phyloP scores from a whole-genome alignment of 768 basidiomycete species.

The Rhodotorula diobovata region DNA sequence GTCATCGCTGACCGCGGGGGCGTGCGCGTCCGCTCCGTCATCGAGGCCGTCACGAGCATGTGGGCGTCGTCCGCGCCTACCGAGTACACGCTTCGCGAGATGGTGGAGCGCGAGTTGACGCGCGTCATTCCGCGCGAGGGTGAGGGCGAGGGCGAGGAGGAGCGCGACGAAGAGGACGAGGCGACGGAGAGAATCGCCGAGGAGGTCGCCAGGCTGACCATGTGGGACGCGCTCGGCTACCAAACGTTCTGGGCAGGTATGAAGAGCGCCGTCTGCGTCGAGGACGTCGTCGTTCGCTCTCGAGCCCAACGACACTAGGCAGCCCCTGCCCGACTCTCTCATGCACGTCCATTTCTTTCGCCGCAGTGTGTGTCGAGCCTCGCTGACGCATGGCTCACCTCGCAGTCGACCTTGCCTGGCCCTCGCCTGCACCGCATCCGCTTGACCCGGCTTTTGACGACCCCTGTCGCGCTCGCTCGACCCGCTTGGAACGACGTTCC shows the following conservation, averaged over 20 bases:
- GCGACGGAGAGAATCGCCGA: background rate
- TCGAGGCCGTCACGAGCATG: background rate
- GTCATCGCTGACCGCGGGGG: background rate
- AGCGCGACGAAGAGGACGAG: background rate
- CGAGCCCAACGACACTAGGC: background rate
- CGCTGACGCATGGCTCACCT: too few relatives aligned
- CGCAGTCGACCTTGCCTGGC: too few relatives aligned
- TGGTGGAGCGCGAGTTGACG: background rate
- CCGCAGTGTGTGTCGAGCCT: too few relatives aligned
- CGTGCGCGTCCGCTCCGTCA: background rate
- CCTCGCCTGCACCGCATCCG: too few relatives aligned
- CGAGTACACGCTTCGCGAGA: background rate
- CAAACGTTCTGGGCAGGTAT: background rate
- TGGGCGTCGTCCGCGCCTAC: background rate
- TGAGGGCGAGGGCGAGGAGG: background rate
- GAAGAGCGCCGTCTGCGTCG: background rate
- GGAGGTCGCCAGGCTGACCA: background rate
- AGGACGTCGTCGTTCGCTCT: background rate
- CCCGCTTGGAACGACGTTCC: too few relatives aligned
- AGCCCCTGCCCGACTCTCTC: background rate
- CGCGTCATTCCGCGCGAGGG: too few relatives aligned
- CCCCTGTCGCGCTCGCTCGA: too few relatives aligned
- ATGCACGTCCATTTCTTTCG: too few relatives aligned
- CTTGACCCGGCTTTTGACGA: too few relatives aligned
- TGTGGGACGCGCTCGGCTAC: slow-evolving; percentile 7